phyloP scores from a whole-genome alignment of 257 asterid species.

The Solanum lycopersicoides region DNA sequence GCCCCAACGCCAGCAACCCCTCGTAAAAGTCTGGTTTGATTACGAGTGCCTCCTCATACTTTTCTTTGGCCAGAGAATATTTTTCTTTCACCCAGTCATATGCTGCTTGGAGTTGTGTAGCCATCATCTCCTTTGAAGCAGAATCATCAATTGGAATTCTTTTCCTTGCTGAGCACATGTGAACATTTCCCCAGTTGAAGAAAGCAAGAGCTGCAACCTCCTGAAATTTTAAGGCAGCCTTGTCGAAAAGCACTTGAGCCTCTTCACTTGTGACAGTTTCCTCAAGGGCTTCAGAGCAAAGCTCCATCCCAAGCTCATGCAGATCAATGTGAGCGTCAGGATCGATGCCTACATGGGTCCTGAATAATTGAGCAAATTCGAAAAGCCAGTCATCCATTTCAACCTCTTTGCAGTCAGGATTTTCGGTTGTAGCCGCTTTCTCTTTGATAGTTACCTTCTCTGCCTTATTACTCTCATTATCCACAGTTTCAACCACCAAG shows the following conservation, averaged over 20 bases:
- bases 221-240: conserved; percentile 79
- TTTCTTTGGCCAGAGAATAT: conserved; percentile 63
- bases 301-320: conserved; percentile 98
- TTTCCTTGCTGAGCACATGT: conserved; percentile 97
- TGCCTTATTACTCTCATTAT: conserved; percentile 32
- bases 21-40: conserved; percentile 83
- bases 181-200: conserved; percentile 98
- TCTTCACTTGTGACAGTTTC: conserved; percentile 84
- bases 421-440: conserved; percentile 40
- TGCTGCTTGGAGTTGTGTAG: conserved; percentile 65
- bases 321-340: conserved; percentile 91
- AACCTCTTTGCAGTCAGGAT: conserved; percentile 71
- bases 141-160: conserved; percentile 85
- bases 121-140: conserved; percentile 54
- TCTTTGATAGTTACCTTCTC: conserved; percentile 34
- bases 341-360: conserved; percentile 87
- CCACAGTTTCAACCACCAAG: conserved; percentile 36
- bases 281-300: conserved; percentile 91
- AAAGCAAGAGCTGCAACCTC: conserved; percentile 97
- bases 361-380: conserved; percentile 93
- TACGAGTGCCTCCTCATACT: conserved; percentile 71
- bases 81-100: conserved; percentile 85
- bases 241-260: conserved; percentile 78
- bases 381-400: conserved; percentile 98
- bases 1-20: conserved; percentile 83